A percentile compares a stretch with the other conserved stretches of the same genome.
Conservation (phyloP, 495 filamentous ascomycete species). For the Penicillium salamii region DNA sequence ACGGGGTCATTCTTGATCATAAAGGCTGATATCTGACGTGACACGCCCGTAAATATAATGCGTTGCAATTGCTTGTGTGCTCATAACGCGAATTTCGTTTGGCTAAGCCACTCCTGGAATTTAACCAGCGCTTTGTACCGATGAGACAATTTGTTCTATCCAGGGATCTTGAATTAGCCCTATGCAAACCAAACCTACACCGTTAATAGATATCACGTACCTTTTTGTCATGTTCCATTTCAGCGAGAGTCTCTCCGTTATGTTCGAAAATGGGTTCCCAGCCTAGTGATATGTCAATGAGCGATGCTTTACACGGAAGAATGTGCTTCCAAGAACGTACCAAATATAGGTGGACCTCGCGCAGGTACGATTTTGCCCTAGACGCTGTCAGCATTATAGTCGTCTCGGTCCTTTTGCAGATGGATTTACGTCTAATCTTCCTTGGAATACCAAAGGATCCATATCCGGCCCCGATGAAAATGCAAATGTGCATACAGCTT, state of each 20-base stretch:
- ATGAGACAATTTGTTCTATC: conserved; percentile 75
- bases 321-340: conserved; percentile 33
- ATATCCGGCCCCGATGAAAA: conserved; percentile 74
- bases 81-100: too few relatives aligned
- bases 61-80: too few relatives aligned
- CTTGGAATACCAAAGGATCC: conserved; percentile 79
- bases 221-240: conserved; percentile 83
- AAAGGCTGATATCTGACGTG: too few relatives aligned
- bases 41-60: too few relatives aligned
- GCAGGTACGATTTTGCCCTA: conserved; percentile 49
- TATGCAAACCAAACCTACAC: not conserved
- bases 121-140: conserved; percentile 73
- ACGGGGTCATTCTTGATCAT: too few relatives aligned
- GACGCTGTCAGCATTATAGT: not conserved
- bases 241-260: conserved; percentile 82
- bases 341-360: conserved; percentile 63
- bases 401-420: too few relatives aligned
- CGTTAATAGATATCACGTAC: conserved; percentile 14
- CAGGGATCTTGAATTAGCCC: conserved; percentile 27
- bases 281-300: conserved; percentile 51
- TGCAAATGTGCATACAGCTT: conserved; percentile 88
- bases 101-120: conserved; percentile 78
- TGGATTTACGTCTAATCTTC: conserved; percentile 59
- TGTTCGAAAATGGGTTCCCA: conserved; percentile 94
- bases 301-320: not conserved